Percentiles rank a stretch among this genome's conserved stretches.
Evolutionary conservation across 345 rosid species (phyloP).

Genomic region (Citrus hindsii): DNA sequence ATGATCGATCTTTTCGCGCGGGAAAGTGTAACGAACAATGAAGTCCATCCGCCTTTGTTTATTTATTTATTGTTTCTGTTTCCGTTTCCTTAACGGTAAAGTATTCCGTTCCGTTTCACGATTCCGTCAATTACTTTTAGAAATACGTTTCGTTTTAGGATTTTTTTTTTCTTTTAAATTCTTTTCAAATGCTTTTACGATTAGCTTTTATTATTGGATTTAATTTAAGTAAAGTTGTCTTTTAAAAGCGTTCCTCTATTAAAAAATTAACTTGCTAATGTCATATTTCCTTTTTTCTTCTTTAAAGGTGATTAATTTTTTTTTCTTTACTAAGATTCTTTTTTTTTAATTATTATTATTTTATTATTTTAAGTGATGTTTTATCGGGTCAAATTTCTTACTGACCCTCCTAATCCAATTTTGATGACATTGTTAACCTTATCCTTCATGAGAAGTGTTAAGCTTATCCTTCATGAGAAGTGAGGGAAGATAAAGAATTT

Average conservation of each 20-base stretch:
- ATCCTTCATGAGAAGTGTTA: too few species aligned
- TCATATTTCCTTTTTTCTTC: too few species aligned
- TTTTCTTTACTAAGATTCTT: too few species aligned
- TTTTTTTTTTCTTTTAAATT: background rate
- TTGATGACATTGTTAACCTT: too few species aligned
- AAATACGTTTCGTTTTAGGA: background rate
- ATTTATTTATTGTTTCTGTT: background rate
- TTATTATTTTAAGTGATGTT: too few species aligned
- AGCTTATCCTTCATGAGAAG: too few species aligned
- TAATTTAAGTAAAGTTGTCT: background rate
- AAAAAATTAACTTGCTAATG: too few species aligned
- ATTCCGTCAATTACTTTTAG: background rate
- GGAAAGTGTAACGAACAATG: background rate
- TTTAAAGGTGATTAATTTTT: too few species aligned
- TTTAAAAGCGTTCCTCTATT: background rate
- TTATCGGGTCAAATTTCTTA: too few species aligned
- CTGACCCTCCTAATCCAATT: too few species aligned
- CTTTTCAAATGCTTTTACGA: background rate
- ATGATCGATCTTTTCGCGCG: background rate
- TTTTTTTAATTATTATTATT: too few species aligned
- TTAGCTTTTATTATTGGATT: background rate
- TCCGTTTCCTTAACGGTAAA: background rate
- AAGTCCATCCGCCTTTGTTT: background rate
- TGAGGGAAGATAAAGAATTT: too few species aligned
- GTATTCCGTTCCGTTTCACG: background rate